phyloP scores from a whole-genome alignment of 176 grass and related monocot genomes.

The Rhynchospora breviuscula region DNA sequence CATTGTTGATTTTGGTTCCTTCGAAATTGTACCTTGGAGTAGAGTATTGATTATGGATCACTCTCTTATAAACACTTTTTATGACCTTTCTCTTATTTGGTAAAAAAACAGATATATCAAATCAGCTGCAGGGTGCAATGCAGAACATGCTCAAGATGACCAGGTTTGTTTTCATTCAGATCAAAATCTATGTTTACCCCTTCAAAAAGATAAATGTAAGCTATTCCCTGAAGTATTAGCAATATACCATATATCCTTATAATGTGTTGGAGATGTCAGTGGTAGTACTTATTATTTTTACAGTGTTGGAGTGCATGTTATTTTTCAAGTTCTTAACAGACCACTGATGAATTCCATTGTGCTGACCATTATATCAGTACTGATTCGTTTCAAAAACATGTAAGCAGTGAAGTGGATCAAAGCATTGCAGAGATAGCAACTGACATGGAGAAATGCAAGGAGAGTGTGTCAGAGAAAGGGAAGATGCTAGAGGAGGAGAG shows the following conservation, averaged over 20 bases:
- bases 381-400: not conserved
- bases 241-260: not conserved
- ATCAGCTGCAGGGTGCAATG: conserved; percentile 64
- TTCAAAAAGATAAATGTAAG: not conserved
- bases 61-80: not conserved
- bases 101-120: conserved; percentile 59
- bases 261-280: not conserved
- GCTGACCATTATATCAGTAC: not conserved
- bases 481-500: conserved; percentile 56
- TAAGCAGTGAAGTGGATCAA: conserved; percentile 68
- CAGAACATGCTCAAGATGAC: conserved; percentile 87
- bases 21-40: not conserved
- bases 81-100: not conserved
- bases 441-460: conserved; percentile 78
- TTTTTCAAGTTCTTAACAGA: not conserved
- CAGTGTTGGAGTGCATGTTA: not conserved
- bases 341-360: not conserved
- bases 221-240: not conserved
- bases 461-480: conserved; percentile 43
- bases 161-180: conserved; percentile 21
- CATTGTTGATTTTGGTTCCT: not conserved
- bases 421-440: conserved; percentile 57
- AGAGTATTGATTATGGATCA: not conserved
- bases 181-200: not conserved
- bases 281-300: not conserved